Base-by-base conservation (phyloP, 148 eudicot species). In the Arbutus unedo region DNA sequence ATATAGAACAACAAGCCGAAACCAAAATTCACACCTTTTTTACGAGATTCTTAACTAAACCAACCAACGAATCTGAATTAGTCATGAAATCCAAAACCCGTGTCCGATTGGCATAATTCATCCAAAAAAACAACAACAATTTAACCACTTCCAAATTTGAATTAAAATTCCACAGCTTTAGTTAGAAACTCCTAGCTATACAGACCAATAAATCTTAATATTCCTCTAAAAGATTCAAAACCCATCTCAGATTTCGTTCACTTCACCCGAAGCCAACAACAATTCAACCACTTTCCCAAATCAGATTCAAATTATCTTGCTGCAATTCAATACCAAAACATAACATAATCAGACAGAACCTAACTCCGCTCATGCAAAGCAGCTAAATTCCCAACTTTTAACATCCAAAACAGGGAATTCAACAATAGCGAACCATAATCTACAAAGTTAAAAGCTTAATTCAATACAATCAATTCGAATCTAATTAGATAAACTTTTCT, bases 21-120 rank as follows among this genome's bases (percentile, higher is more conserved):
- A 21, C 11, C 78, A 56, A 21, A 78, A 70, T 75, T 64, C 84
- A 86, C 10, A 71, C 77, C 59, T 57, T 79, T 4, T 79, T 57
- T 16, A 74, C 55, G 79, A 80, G 67, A 87, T 79, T 59, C 83
- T 64, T 77, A 79, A 80, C 64, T 45, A 77, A 55, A 82, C 75
- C 85, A 83, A 84, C 73, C 88, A 80, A 70, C 64, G 54, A 81
- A 43, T 81, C 82, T 11, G 38, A 68, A 53, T 81, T 81, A 43
- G 14, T 54, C 67, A 43, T 4, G 8, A 31, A 80, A 13, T 64
- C 41, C 44, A 31, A 70, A 81, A 53, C 23, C 76, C 60, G 70
- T 6, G 8, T 51, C 45, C 41, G 41, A 51, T 81, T 81, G 1
- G 11, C 77, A 4, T 18, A 53, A 10, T 80, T 70, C 66, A 67